Percentiles rank a stretch among this genome's conserved stretches.
phyloP scores from a whole-genome alignment of 2,329 filamentous ascomycete species.

The Aciculosporium take region DNA sequence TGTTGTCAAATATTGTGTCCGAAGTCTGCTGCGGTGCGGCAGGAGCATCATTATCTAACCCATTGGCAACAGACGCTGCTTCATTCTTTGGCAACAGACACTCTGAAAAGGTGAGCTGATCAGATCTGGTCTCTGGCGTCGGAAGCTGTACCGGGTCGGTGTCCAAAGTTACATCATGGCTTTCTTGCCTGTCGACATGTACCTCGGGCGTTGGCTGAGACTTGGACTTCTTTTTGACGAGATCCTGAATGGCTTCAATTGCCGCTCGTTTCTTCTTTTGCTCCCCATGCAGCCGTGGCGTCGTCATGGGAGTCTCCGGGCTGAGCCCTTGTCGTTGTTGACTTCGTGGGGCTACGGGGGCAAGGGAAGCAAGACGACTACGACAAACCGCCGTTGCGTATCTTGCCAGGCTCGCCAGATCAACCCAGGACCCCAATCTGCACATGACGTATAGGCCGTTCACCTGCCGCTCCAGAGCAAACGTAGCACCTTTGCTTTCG shows the following conservation, averaged over 20 bases:
- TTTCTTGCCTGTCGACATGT: slow-evolving; percentile 13
- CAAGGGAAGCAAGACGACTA: slow-evolving; percentile 13
- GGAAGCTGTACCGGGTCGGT: slow-evolving; percentile 9
- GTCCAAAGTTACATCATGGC: slow-evolving; percentile 8
- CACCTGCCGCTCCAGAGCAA: slow-evolving; percentile 52
- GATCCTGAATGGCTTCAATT: slow-evolving; percentile 48
- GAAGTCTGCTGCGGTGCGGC: slow-evolving; percentile 25
- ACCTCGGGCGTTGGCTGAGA: slow-evolving; percentile 28
- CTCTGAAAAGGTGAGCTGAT: background rate
- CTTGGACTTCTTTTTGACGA: slow-evolving; percentile 38
- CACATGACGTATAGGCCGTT: slow-evolving; percentile 51
- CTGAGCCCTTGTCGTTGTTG: slow-evolving; percentile 9
- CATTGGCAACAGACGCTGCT: background rate
- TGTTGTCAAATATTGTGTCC: slow-evolving; percentile 40
- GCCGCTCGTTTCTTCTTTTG: slow-evolving; percentile 42
- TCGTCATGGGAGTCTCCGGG: slow-evolving; percentile 20
- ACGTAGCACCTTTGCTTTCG: slow-evolving; percentile 38
- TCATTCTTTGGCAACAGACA: background rate
- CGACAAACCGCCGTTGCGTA: slow-evolving; percentile 29
- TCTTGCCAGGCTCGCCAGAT: slow-evolving; percentile 37
- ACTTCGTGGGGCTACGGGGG: slow-evolving; percentile 6
- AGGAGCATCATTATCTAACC: slow-evolving; percentile 3
- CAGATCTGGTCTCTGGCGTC: slow-evolving; percentile 5
- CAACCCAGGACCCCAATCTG: slow-evolving; percentile 52
- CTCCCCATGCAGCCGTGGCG: slow-evolving; percentile 32